Conservation (phyloP, 2,329 filamentous ascomycete genomes). For the Beauveria rudraprayagi region DNA sequence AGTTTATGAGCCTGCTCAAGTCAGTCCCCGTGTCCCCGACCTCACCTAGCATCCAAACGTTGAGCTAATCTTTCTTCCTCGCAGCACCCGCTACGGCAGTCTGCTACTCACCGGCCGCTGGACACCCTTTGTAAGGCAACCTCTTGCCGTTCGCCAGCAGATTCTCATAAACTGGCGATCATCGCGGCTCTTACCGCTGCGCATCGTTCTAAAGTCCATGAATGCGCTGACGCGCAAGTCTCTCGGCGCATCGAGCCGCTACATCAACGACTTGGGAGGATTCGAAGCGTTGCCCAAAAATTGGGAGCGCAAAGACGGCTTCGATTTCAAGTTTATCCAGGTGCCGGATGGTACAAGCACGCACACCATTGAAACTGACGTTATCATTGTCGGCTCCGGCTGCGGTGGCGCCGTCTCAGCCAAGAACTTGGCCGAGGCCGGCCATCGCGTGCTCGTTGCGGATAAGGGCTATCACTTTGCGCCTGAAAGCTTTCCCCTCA, state of each 20-base stretch:
- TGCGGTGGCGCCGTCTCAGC: slow-evolving; percentile 78
- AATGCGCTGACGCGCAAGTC: slow-evolving; percentile 44
- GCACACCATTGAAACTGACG: slow-evolving; percentile 64
- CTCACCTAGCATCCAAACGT: neutral
- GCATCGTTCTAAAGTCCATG: slow-evolving; percentile 47
- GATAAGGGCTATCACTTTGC: slow-evolving; percentile 76
- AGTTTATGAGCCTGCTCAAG: slow-evolving; percentile 34
- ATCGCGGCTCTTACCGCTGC: slow-evolving; percentile 47
- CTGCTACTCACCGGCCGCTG: slow-evolving; percentile 60
- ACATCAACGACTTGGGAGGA: slow-evolving; percentile 47
- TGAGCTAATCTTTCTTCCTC: neutral
- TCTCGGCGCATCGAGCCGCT: slow-evolving; percentile 47
- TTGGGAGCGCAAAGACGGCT: slow-evolving; percentile 40
- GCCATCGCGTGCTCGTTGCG: slow-evolving; percentile 67
- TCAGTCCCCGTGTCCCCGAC: slow-evolving; percentile 24
- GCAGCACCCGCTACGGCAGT: slow-evolving; percentile 54
- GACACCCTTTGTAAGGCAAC: slow-evolving; percentile 53
- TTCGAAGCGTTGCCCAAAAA: slow-evolving; percentile 46
- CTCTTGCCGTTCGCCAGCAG: slow-evolving; percentile 49
- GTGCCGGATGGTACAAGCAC: slow-evolving; percentile 34
- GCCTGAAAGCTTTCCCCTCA: slow-evolving; percentile 67
- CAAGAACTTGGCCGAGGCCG: slow-evolving; percentile 71
- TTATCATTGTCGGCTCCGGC: slow-evolving; percentile 79
- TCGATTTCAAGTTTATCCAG: slow-evolving; percentile 55
- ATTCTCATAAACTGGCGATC: slow-evolving; percentile 56